These are phyloP conservation scores for Sequoiadendron giganteum DNA, from an alignment of 75 land plant genomes.

Conservation along the genomic window DNA sequence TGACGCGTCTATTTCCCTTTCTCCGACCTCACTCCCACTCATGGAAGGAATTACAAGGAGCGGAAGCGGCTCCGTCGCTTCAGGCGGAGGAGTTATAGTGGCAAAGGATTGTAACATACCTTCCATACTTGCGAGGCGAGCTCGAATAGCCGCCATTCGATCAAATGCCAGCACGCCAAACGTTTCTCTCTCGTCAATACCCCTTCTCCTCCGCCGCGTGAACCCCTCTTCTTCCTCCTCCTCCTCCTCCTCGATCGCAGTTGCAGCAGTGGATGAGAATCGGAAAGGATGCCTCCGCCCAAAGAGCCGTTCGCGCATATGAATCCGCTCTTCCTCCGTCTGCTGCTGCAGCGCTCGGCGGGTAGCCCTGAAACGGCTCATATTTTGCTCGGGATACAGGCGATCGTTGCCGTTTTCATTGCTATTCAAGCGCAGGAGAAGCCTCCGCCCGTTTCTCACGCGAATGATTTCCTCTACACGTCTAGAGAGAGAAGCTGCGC, in stretches of 20 bases:
- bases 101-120: constrained; percentile 14
- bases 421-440: constrained; percentile 15
- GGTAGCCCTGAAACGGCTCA: constrained; percentile 20
- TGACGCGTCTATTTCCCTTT: not conserved
- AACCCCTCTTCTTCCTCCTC: not conserved
- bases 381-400: constrained; percentile 17
- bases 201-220: constrained; percentile 2
- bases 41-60: constrained; percentile 14
- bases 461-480: constrained; percentile 8
- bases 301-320: not conserved
- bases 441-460: constrained; percentile 16
- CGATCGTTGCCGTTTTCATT: constrained; percentile 22
- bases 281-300: not conserved
- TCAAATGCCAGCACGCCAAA: not conserved
- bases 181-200: not conserved
- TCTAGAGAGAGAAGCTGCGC: constrained; percentile 15
- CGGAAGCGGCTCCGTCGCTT: not conserved
- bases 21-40: constrained; percentile 6
- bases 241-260: constrained; percentile 16
- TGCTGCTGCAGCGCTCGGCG: not conserved
- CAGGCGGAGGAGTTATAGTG: not conserved
- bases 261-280: not conserved
- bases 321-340: not conserved
- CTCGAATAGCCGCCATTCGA: constrained; percentile 17
- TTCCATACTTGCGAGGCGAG: constrained; percentile 11